Evolutionary conservation across 164 flowering plant genomes (phyloP), one percentile per base, ranked within the genome.

Genomic region (Aristolochia contorta): DNA sequence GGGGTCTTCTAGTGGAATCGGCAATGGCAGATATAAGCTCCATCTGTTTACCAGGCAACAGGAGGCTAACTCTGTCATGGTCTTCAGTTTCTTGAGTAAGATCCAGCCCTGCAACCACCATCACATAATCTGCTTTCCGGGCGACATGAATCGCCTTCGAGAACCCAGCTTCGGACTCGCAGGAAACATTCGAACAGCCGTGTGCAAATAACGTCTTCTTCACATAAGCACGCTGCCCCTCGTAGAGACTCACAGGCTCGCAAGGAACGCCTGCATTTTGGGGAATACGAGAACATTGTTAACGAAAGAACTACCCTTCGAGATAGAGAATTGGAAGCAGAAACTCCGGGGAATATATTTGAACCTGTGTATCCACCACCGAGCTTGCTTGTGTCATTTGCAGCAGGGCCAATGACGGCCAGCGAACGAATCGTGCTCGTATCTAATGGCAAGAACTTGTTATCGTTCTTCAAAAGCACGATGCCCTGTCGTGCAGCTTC

Each of bases 401-500:
- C 96, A 61, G 75, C 49, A 15, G 97, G 91, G 10, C 99, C 99
- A 63, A 93, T 84, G 32, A 93, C 63, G 24, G 91, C 92, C 55
- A 93, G 64, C 2, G 97, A 86, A 22, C 80, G 63, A 58, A 78
- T 65, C 15, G 37, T 30, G 16, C 59, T 57, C 63, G 76, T 78
- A 32, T 76, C 53, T 59, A 86, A 71, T 49, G 99, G 99, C 62
- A 94, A 71, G 66, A 89, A 76, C 56, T 73, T 78, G n/a, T 78
- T 73, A 7, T 82, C 76, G 63, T 94, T 94, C 75, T 88, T 90
- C 47, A 94, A 66, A 57, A 94, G 96, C 65, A 91, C 96, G 63
- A 89, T 87, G 23, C 96, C 96, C 72, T 91, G 93, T 72, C 78
- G 73, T 55, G 95, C 88, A 4, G 93, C 97, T 67, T 91, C 99